phyloP scores from a whole-genome alignment of 345 rosid species.

The Populus davidiana region DNA sequence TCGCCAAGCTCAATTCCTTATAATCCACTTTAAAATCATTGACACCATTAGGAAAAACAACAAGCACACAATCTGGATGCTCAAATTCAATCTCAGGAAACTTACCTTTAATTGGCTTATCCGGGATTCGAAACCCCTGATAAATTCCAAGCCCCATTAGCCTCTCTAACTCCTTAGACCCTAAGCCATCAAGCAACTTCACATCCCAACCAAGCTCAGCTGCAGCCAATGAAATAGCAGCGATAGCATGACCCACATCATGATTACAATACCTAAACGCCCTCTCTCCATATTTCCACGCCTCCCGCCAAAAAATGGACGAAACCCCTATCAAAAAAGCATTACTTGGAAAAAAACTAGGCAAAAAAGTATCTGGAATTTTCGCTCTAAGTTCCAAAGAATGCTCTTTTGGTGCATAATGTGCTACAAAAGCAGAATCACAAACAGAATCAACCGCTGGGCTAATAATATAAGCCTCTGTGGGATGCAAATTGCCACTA shows the following conservation, averaged over 20 bases:
- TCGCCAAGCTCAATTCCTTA: slow-evolving; percentile 37
- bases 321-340: slow-evolving; percentile 67
- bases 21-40: slow-evolving; percentile 43
- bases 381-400: slow-evolving; percentile 71
- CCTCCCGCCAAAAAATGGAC: slow-evolving; percentile 90
- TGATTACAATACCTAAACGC: slow-evolving; percentile 85
- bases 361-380: slow-evolving; percentile 45
- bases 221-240: slow-evolving; percentile 69
- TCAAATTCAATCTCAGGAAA: slow-evolving; percentile 63
- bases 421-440: slow-evolving; percentile 59
- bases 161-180: slow-evolving; percentile 51
- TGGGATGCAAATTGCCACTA: slow-evolving; percentile 88
- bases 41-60: slow-evolving; percentile 59
- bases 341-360: slow-evolving; percentile 42
- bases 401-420: slow-evolving; percentile 79
- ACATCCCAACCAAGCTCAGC: slow-evolving; percentile 87
- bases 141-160: slow-evolving; percentile 53
- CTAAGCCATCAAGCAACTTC: slow-evolving; percentile 81
- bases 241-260: slow-evolving; percentile 84
- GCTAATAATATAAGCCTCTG: slow-evolving; percentile 70
- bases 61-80: slow-evolving; percentile 83
- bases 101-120: slow-evolving; percentile 43
- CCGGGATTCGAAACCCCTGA: slow-evolving; percentile 42
- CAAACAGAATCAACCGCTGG: slow-evolving; percentile 53
- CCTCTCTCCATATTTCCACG: slow-evolving; percentile 93